These are phyloP conservation scores for Thuidium tamariscinum DNA, from an alignment of 225 moss, liverwort and hornwort species.

Conservation along the genomic window DNA sequence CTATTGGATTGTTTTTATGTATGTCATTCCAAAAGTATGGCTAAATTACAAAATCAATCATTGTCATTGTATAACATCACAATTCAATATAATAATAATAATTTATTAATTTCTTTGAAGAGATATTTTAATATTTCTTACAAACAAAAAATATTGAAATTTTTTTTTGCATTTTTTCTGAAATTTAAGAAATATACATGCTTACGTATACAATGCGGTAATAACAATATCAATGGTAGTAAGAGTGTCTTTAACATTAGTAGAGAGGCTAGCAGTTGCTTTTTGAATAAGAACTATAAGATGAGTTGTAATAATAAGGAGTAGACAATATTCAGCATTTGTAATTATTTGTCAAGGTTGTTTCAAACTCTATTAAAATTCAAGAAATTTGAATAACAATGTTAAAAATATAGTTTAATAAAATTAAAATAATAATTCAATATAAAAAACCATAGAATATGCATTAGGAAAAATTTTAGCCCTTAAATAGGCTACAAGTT, in stretches of 20 bases:
- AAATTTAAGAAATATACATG: background rate
- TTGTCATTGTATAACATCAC: background rate
- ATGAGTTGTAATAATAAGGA: conserved; percentile 30
- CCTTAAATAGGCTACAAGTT: too few relatives aligned
- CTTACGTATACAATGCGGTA: conserved; percentile 18
- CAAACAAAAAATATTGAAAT: background rate
- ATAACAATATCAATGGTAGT: conserved; percentile 19
- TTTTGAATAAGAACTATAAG: conserved; percentile 44
- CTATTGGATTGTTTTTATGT: too few relatives aligned
- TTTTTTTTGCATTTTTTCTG: accelerated
- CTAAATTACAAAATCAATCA: background rate
- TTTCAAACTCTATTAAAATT: background rate
- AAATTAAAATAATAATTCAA: background rate
- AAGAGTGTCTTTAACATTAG: background rate
- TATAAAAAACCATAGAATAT: background rate
- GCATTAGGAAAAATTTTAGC: too few relatives aligned
- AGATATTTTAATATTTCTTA: background rate
- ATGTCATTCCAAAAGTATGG: too few relatives aligned
- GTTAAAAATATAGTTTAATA: background rate
- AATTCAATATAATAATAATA: too few relatives aligned
- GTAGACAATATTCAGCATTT: conserved; percentile 50
- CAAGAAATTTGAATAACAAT: accelerated
- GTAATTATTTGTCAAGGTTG: conserved; percentile 31
- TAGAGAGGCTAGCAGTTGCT: background rate
- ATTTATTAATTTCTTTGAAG: background rate